A percentile compares a stretch with the other conserved stretches of the same genome.
Evolutionary conservation across 2,329 filamentous ascomycete species (phyloP).

Genomic region (Claviceps sp.): DNA sequence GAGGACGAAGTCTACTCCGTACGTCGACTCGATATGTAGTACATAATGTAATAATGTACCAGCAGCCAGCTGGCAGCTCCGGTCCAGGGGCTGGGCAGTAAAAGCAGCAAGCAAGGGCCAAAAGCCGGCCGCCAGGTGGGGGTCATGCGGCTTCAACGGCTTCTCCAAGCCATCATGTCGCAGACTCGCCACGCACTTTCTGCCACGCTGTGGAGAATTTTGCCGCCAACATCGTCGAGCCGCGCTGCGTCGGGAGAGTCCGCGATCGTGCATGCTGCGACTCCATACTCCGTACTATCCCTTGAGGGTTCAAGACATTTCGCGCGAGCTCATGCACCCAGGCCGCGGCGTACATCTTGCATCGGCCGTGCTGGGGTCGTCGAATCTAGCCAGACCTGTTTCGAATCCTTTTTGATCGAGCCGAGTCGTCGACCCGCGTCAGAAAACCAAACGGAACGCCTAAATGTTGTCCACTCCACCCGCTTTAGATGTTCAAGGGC

Average conservation of each 20-base stretch:
- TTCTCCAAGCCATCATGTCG: not conserved
- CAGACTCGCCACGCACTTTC: not conserved
- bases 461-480: not conserved
- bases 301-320: not conserved
- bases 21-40: no score
- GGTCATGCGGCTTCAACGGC: not conserved
- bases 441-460: not conserved
- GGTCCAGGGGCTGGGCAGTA: no score
- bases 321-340: not conserved
- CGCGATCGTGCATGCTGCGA: not conserved
- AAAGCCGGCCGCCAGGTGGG: not conserved
- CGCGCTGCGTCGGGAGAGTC: not conserved
- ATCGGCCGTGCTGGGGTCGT: not conserved
- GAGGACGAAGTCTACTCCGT: no score
- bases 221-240: not conserved
- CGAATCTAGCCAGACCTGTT: not conserved
- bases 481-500: not conserved
- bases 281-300: not conserved
- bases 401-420: not conserved
- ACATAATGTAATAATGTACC: no score
- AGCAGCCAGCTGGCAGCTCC: no score
- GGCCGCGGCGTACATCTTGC: not conserved
- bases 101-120: not conserved
- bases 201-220: not conserved
- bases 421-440: not conserved